Evolutionary conservation across 495 filamentous ascomycete genomes (phyloP).

Genomic region (Aspergillus olivimuriae): DNA sequence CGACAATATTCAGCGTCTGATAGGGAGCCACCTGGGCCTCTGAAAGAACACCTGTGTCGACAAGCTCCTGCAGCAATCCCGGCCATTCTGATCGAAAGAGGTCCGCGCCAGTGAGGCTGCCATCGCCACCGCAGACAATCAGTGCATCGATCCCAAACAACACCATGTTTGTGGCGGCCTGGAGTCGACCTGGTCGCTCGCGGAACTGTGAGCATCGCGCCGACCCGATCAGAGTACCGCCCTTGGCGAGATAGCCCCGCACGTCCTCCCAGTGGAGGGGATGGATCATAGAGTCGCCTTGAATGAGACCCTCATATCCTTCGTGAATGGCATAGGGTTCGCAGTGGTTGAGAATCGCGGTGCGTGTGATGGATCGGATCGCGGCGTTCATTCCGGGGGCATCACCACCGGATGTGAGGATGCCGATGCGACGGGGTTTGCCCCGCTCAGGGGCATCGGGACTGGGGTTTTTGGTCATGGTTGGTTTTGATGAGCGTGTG

Average conservation of each 20-base stretch:
- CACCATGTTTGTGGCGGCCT: constrained; percentile 89
- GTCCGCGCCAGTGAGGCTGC: constrained; percentile 90
- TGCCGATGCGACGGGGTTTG: constrained; percentile 74
- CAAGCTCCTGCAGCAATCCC: constrained; percentile 70
- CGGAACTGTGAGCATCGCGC: constrained; percentile 82
- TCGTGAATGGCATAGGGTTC: constrained; percentile 84
- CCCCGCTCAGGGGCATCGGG: too few relatives aligned
- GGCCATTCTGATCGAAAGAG: constrained; percentile 87
- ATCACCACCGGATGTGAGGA: constrained; percentile 94
- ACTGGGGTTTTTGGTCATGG: constrained; percentile 6
- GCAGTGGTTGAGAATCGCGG: constrained; percentile 75
- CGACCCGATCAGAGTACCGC: constrained; percentile 91
- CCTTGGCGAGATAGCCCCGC: constrained; percentile 83
- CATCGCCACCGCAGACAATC: constrained; percentile 92
- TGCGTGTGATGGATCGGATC: constrained; percentile 85
- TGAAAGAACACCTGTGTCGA: constrained; percentile 57
- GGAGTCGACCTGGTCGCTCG: constrained; percentile 71
- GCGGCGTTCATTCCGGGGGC: constrained; percentile 95
- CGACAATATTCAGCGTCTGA: constrained; percentile 82
- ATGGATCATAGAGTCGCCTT: constrained; percentile 75
- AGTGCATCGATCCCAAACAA: constrained; percentile 86
- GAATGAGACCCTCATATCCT: constrained; percentile 89
- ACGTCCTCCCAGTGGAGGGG: constrained; percentile 90
- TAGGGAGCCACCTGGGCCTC: constrained; percentile 61
- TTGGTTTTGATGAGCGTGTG: background rate